Evolutionary conservation across 352 stramenopile genomes (phyloP).

Genomic region (Globisporangium barbulae): DNA sequence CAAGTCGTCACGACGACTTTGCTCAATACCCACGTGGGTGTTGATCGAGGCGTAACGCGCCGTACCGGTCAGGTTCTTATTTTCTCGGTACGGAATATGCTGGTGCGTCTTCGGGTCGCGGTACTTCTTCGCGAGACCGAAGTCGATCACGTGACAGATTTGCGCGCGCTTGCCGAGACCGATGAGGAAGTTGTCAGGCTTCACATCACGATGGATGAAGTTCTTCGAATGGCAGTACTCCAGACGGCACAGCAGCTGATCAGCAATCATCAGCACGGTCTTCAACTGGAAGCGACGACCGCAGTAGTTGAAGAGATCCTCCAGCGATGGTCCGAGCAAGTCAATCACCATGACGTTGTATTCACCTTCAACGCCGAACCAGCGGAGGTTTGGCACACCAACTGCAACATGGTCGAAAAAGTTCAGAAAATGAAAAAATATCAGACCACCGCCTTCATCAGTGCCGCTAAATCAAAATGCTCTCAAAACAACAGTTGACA

Average conservation of each 20-base stretch:
- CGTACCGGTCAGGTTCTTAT: constrained; percentile 94
- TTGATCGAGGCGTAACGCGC: constrained; percentile 98
- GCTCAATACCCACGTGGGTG: constrained; percentile 98
- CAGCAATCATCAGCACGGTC: constrained; percentile 94
- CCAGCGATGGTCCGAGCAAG: constrained; percentile 94
- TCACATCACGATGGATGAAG: constrained; percentile 90
- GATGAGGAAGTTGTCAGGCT: constrained; percentile 91
- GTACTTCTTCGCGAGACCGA: constrained; percentile 90
- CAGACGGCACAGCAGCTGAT: constrained; percentile 81
- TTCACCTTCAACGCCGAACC: constrained; percentile 99
- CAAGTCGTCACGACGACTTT: constrained; percentile 96
- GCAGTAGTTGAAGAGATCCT: constrained; percentile 90
- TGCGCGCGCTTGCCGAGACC: constrained; percentile 84
- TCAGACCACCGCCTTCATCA: neutral
- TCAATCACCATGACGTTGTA: constrained; percentile 99
- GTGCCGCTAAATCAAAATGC: neutral
- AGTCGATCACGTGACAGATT: constrained; percentile 88
- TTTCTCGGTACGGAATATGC: constrained; percentile 90
- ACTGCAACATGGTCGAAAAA: constrained; percentile 66
- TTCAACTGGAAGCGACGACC: constrained; percentile 92
- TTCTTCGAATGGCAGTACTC: constrained; percentile 90
- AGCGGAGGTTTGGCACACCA: constrained; percentile 98
- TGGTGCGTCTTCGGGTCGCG: constrained; percentile 87
- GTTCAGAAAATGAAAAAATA: neutral
- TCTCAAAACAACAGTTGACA: constrained; percentile 18